Evolutionary conservation across 306 rosid genomes (phyloP).

Genomic region (Rosa multiflora): DNA sequence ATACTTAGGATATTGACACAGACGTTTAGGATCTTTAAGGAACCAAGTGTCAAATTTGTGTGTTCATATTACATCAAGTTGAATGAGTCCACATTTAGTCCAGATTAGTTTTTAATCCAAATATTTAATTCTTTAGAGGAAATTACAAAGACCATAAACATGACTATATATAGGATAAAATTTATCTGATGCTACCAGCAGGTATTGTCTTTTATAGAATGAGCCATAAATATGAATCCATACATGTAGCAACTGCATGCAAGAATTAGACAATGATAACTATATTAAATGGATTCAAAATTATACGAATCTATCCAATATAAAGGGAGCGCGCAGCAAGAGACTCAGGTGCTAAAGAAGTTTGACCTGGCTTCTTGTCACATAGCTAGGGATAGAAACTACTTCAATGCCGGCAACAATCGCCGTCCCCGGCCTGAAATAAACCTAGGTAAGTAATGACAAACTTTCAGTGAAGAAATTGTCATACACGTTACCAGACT

Average conservation of each 20-base stretch:
- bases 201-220: neutral
- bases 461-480: neutral
- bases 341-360: neutral
- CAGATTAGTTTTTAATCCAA: neutral
- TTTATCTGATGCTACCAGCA: neutral
- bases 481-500: neutral
- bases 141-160: neutral
- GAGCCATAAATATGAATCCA: neutral
- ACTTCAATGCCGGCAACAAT: neutral
- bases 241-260: neutral
- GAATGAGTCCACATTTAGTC: constrained; percentile 5
- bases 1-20: neutral
- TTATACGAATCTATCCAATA: neutral
- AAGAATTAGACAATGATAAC: neutral
- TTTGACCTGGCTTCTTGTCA: neutral
- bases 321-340: neutral
- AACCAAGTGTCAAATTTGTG: neutral
- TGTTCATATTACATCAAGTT: neutral
- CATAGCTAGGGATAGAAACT: neutral
- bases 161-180: neutral
- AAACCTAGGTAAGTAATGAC: constrained; percentile 2
- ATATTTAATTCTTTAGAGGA: neutral
- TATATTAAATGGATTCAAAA: neutral
- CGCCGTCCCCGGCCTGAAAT: neutral
- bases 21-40: neutral